These are phyloP conservation scores for Cladosporium sp. DNA, from an alignment of 2,329 filamentous ascomycete species.

Conservation along the genomic window DNA sequence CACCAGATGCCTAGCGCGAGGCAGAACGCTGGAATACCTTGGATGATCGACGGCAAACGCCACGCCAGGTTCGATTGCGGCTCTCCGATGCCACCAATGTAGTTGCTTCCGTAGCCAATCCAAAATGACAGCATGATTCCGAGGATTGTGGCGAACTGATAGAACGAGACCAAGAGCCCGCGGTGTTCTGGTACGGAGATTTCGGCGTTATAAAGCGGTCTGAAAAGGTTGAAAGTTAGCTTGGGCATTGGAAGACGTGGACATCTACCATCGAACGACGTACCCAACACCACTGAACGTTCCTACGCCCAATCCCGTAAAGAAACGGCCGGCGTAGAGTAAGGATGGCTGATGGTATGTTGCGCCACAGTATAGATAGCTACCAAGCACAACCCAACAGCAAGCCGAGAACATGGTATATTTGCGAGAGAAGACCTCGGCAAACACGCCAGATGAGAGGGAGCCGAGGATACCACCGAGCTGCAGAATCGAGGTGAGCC, in stretches of 20 bases:
- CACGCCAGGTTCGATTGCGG: conserved; percentile 34
- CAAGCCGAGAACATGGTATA: conserved; percentile 3
- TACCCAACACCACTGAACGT: neutral
- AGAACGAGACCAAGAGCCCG: conserved; percentile 1
- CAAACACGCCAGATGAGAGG: neutral
- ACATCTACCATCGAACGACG: no score
- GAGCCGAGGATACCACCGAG: conserved; percentile 12
- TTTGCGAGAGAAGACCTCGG: conserved; percentile 1
- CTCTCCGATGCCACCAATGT: conserved; percentile 24
- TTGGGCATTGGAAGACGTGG: neutral
- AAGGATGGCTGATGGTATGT: conserved; percentile 10
- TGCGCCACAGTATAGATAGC: conserved; percentile 14
- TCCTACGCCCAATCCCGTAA: conserved; percentile 4
- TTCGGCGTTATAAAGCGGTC: conserved; percentile 2
- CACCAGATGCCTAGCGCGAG: conserved; percentile 30
- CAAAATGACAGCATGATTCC: conserved; percentile 14
- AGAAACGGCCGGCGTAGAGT: conserved; percentile 1
- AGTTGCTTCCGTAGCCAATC: conserved; percentile 22
- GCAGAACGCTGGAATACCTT: conserved; percentile 35
- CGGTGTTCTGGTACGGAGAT: neutral
- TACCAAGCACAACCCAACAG: conserved; percentile 1
- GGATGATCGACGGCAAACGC: conserved; percentile 45
- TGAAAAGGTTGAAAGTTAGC: neutral
- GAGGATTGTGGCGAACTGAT: conserved; percentile 3
- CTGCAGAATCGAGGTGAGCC: conserved; percentile 18